A percentile compares a stretch with the other conserved stretches of the same genome.
phyloP scores from a whole-genome alignment of 2,329 filamentous ascomycete genomes.

The Botrytis deweyae region DNA sequence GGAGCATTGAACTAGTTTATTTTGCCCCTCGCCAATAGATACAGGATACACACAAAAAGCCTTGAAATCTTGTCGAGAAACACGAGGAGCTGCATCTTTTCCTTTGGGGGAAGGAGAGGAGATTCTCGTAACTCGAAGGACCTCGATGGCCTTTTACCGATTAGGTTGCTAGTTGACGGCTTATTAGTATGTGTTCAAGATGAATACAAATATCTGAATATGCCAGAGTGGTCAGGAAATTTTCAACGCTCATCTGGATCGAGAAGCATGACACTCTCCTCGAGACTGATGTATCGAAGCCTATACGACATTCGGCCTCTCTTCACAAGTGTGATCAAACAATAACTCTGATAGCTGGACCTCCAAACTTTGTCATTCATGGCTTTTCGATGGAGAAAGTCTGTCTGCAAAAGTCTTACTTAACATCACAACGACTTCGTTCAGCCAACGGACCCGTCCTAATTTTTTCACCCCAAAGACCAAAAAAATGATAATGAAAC shows the following conservation, averaged over 20 bases:
- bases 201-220: background rate
- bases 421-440: background rate
- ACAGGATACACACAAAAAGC: background rate
- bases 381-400: background rate
- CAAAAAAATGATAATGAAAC: background rate
- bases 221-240: background rate
- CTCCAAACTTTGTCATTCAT: conserved; percentile 40
- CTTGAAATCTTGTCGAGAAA: background rate
- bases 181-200: background rate
- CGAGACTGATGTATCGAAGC: background rate
- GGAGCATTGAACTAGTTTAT: background rate
- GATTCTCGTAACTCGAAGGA: background rate
- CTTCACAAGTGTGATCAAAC: conserved; percentile 17
- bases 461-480: background rate
- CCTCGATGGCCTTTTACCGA: background rate
- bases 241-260: no score
- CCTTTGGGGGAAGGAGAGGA: background rate
- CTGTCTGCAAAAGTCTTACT: background rate
- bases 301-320: background rate
- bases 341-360: conserved; percentile 24
- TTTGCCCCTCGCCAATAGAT: background rate
- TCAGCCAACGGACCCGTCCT: background rate
- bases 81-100: no score
- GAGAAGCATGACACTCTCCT: background rate
- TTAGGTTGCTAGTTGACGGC: background rate